Percentiles rank a stretch among this genome's conserved stretches.
Conservation (phyloP, 1,284 basidiomycete genomes). For the Flammula alnicola region DNA sequence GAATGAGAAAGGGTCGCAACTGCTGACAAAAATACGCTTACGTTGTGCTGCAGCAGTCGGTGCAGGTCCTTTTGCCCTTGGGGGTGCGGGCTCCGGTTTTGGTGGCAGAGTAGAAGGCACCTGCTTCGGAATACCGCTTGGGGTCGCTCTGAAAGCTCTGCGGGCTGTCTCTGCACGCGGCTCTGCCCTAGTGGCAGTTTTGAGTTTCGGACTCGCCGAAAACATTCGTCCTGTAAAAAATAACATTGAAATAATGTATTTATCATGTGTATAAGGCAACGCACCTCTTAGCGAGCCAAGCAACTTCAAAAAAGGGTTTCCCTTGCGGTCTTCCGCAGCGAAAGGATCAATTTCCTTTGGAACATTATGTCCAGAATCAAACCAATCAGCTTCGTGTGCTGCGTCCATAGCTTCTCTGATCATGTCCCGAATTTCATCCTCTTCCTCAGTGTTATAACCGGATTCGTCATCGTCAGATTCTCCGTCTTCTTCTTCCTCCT, state of each 20-base stretch:
- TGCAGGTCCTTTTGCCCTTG: background rate
- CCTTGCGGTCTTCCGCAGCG: conserved; percentile 55
- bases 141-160: conserved; percentile 31
- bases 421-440: conserved; percentile 64
- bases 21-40: conserved; percentile 6
- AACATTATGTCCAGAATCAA: conserved; percentile 45
- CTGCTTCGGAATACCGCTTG: conserved; percentile 28
- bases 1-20: background rate
- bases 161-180: conserved; percentile 25
- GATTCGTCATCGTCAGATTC: conserved; percentile 42
- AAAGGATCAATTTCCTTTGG: conserved; percentile 46
- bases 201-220: conserved; percentile 61
- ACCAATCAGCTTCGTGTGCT: conserved; percentile 61
- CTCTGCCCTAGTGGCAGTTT: conserved; percentile 35
- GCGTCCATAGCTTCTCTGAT: conserved; percentile 73
- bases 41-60: conserved; percentile 3
- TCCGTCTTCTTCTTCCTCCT: conserved; percentile 39
- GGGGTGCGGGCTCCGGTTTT: conserved; percentile 20
- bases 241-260: conserved; percentile 3
- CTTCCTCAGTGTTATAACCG: conserved; percentile 69
- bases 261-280: conserved; percentile 12
- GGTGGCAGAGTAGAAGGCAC: conserved; percentile 24
- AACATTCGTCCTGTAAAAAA: conserved; percentile 67
- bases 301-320: conserved; percentile 75
- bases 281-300: conserved; percentile 72